These are phyloP conservation scores for Talaromyces sp. DNA, from an alignment of 2,329 filamentous ascomycete species.

Conservation along the genomic window DNA sequence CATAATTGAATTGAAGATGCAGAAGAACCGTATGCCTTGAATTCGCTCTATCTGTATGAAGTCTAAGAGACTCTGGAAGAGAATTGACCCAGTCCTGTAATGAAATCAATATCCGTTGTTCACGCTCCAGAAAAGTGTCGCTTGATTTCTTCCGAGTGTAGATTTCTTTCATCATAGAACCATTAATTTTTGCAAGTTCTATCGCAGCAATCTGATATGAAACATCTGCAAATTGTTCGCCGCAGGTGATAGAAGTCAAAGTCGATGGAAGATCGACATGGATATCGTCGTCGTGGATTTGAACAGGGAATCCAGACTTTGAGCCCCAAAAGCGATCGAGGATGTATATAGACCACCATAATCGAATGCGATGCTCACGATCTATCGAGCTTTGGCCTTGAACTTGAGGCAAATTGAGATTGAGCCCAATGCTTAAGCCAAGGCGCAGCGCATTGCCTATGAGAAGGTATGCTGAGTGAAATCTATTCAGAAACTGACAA, in stretches of 20 bases:
- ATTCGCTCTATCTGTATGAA: slow-evolving; percentile 18
- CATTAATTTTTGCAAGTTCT: slow-evolving; percentile 33
- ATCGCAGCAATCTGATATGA: slow-evolving; percentile 34
- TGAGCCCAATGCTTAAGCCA: slow-evolving; percentile 43
- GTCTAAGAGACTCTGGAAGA: slow-evolving; percentile 30
- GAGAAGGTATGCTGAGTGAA: slow-evolving; percentile 31
- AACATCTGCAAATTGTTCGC: slow-evolving; percentile 33
- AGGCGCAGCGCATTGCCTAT: slow-evolving; percentile 43
- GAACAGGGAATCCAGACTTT: slow-evolving; percentile 49
- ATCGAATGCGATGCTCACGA: slow-evolving; percentile 30
- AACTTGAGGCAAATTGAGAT: slow-evolving; percentile 36
- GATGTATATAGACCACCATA: slow-evolving; percentile 38
- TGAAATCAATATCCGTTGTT: slow-evolving; percentile 37
- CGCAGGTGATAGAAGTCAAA: slow-evolving; percentile 18
- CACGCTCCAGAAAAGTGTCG: slow-evolving; percentile 35
- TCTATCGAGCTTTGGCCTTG: slow-evolving; percentile 35
- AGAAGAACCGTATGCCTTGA: slow-evolving; percentile 28
- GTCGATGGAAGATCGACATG: slow-evolving; percentile 34
- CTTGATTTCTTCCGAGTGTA: slow-evolving; percentile 28
- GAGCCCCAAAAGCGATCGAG: slow-evolving; percentile 49
- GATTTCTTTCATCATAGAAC: slow-evolving; percentile 27
- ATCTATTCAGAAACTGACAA: slow-evolving; percentile 31
- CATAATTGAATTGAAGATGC: slow-evolving; percentile 38
- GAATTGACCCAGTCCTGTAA: slow-evolving; percentile 34
- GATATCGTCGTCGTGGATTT: slow-evolving; percentile 50